Conservation (phyloP, 345 rosid species). For the Microthlaspi erraticum region DNA sequence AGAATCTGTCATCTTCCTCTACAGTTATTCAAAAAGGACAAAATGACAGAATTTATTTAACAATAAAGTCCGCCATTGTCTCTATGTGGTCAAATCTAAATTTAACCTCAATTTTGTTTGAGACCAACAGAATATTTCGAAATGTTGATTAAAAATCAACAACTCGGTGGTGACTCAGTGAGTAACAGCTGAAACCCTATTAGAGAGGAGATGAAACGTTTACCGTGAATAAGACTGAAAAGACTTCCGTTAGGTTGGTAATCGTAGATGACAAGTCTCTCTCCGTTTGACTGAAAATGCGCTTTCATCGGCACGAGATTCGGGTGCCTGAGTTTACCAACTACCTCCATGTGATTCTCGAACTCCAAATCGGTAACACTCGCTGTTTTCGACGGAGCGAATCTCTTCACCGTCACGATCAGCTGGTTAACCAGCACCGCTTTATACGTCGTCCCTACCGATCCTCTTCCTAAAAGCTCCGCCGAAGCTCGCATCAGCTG, state of each 20-base stretch:
- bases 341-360: slow-evolving; percentile 71
- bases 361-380: slow-evolving; percentile 60
- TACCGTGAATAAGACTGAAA: slow-evolving; percentile 88
- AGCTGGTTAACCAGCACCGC: slow-evolving; percentile 75
- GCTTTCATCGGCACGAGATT: slow-evolving; percentile 78
- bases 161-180: slow-evolving; percentile 37
- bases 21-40: background rate
- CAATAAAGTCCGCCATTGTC: slow-evolving; percentile 35
- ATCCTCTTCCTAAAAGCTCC: slow-evolving; percentile 93
- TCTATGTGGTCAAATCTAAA: slow-evolving; percentile 29
- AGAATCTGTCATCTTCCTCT: slow-evolving; percentile 35
- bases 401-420: slow-evolving; percentile 82
- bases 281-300: slow-evolving; percentile 82
- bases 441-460: slow-evolving; percentile 83
- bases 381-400: slow-evolving; percentile 73
- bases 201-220: background rate
- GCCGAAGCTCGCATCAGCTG: slow-evolving; percentile 96
- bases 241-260: slow-evolving; percentile 93
- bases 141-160: background rate
- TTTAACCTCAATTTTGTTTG: no score
- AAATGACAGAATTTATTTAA: slow-evolving; percentile 8
- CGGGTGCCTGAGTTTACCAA: slow-evolving; percentile 69
- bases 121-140: background rate
- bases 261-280: slow-evolving; percentile 82
- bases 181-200: slow-evolving; percentile 17